Evolutionary conservation across 2,329 filamentous ascomycete genomes (phyloP).

Genomic region (Escovopsis sp.): DNA sequence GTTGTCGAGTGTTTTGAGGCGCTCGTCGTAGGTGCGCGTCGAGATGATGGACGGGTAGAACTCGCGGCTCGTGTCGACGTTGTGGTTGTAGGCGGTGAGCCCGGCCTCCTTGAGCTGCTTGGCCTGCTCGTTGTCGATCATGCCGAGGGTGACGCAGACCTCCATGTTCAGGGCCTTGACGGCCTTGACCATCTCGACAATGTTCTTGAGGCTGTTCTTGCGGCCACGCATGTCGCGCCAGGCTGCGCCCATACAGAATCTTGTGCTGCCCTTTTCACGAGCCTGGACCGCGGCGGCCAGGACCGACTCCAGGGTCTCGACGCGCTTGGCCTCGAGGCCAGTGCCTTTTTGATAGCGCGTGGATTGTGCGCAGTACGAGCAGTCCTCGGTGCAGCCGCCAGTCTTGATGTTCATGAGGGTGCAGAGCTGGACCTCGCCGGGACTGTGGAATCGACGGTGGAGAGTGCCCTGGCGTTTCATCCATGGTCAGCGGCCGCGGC

Average conservation of each 20-base stretch:
- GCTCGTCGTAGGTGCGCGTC: constrained; percentile 76
- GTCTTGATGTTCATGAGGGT: constrained; percentile 97
- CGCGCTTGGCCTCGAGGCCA: constrained; percentile 64
- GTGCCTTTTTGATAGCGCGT: constrained; percentile 65
- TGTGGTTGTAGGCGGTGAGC: constrained; percentile 87
- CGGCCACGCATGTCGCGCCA: constrained; percentile 91
- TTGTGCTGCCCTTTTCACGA: constrained; percentile 70
- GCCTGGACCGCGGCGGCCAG: constrained; percentile 63
- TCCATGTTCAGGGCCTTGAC: constrained; percentile 77
- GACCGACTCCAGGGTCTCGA: constrained; percentile 67
- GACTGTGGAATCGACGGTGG: constrained; percentile 75
- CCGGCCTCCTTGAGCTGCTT: constrained; percentile 71
- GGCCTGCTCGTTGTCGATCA: constrained; percentile 74
- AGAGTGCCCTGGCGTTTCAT: constrained; percentile 43
- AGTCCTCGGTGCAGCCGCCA: constrained; percentile 83
- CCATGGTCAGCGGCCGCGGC: not conserved
- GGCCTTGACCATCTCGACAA: constrained; percentile 73
- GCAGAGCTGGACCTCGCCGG: constrained; percentile 76
- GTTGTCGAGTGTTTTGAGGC: constrained; percentile 61
- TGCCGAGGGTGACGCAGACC: constrained; percentile 82
- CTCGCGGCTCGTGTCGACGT: constrained; percentile 79
- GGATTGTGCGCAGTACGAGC: constrained; percentile 83
- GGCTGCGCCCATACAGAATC: constrained; percentile 91
- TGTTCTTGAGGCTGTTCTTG: constrained; percentile 68
- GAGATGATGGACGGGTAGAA: constrained; percentile 80